These are phyloP conservation scores for Chaetomidium leptoderma DNA, from an alignment of 495 filamentous ascomycete species.

Conservation along the genomic window DNA sequence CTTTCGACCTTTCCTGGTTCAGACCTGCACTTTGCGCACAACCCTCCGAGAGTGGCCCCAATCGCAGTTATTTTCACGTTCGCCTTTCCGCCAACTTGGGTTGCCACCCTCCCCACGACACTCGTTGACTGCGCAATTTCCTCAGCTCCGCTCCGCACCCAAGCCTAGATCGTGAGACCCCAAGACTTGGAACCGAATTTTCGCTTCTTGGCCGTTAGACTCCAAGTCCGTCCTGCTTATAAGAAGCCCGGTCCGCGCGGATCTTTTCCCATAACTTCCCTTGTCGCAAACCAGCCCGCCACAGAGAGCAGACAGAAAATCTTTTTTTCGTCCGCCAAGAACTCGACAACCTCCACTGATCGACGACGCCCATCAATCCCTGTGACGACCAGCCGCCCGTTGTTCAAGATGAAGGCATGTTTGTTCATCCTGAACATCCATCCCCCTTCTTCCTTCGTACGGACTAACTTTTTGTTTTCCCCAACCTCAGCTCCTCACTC, in stretches of 20 bases:
- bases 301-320: neutral
- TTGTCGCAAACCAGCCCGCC: neutral
- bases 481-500: neutral
- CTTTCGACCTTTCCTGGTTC: neutral
- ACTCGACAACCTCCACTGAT: neutral
- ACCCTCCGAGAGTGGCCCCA: neutral
- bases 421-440: neutral
- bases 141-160: too few relatives aligned
- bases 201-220: neutral
- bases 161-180: too few relatives aligned
- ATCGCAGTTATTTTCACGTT: neutral
- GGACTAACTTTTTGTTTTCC: neutral
- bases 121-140: conserved; percentile 7
- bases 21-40: neutral
- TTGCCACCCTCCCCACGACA: conserved; percentile 1
- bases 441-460: too few relatives aligned
- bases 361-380: neutral
- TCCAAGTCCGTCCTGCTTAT: neutral
- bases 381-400: neutral
- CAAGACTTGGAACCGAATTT: too few relatives aligned
- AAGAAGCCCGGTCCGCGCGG: neutral
- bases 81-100: neutral
- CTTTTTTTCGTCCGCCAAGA: neutral
- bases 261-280: too few relatives aligned
- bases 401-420: conserved; percentile 17